Conservation (phyloP, 352 stramenopile species). For the Phytophthora citrophthora region DNA sequence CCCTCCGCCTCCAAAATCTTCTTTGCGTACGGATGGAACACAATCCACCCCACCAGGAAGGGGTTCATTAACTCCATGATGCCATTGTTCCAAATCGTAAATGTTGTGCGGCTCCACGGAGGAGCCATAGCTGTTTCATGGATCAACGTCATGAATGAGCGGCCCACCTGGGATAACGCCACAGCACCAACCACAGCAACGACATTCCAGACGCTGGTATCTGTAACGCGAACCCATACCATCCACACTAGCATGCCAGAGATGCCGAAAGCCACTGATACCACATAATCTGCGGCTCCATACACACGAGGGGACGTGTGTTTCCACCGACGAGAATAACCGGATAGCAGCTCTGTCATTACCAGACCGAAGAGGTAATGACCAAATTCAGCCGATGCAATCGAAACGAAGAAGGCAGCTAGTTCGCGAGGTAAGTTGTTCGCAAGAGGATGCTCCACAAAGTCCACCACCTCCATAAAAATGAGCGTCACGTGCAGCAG, state of each 20-base stretch:
- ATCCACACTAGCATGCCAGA: constrained; percentile 32
- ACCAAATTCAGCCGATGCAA: constrained; percentile 41
- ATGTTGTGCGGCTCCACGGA: constrained; percentile 19
- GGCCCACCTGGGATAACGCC: constrained; percentile 43
- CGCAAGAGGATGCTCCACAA: constrained; percentile 53
- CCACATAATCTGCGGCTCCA: constrained; percentile 16
- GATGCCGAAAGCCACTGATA: constrained; percentile 27
- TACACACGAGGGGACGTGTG: constrained; percentile 2
- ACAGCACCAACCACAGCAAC: constrained; percentile 37
- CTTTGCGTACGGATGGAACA: constrained; percentile 73
- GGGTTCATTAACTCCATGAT: constrained; percentile 63
- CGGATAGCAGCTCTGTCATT: constrained; percentile 2
- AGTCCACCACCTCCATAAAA: constrained; percentile 70
- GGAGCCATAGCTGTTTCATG: constrained; percentile 45
- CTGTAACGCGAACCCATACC: constrained; percentile 17
- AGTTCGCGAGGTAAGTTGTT: constrained; percentile 42
- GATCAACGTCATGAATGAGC: constrained; percentile 47
- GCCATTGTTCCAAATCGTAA: constrained; percentile 50
- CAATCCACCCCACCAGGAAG: constrained; percentile 66
- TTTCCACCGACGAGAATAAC: constrained; percentile 19
- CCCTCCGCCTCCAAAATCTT: constrained; percentile 36
- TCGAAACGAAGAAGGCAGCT: constrained; percentile 57
- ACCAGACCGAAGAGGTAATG: constrained; percentile 35
- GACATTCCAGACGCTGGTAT: constrained; percentile 42
- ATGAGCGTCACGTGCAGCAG: constrained; percentile 62